Evolutionary conservation across 768 basidiomycete species (phyloP), one percentile per base, ranked within the genome.

Genomic region (Tulasnella sp.): DNA sequence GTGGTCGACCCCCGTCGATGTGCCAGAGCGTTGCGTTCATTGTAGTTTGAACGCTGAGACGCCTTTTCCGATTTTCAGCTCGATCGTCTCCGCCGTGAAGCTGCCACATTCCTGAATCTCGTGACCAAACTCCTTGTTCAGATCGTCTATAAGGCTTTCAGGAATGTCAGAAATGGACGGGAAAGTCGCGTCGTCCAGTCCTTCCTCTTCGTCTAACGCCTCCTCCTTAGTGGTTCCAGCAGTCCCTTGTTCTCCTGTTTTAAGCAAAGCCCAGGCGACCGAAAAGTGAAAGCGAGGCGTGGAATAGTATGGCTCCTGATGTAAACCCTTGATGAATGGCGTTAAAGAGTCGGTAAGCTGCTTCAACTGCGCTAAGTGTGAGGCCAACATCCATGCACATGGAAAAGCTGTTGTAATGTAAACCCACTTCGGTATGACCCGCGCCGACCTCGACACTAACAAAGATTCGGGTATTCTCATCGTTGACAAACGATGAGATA

Each of bases 231-330:
- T 34, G 38, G 64, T 36, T 22, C 37, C n/a, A 37, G 40, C 38
- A 40, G 15, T 45, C 17, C 25, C 12, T 25, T 40, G 45, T 25
- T 70, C 45, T 38, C 17, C 37, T 12, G 78, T 78, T 40, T 88
- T 85, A 71, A 94, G 87, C 64, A 94, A 85, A 17, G 90, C 89
- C 96, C 96, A 97, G 12, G 90, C 94, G 74, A 97, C 89, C 1
- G 94, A 96, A 15, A 92, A 87, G 81, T 98, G 96, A 80, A 96
- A 97, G 67, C 90, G 88, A 25, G 96, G 94, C 38, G 88, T 84
- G 40, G 84, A 80, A 83, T 98, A 97, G 83, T 93, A 97, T 75
- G 88, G 86, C 78, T 91, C 90, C 79, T 96, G 91, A 73, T 91
- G 90, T 40, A 93, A 84, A 3, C 82, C 81, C 37, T 83, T 83